phyloP scores from a whole-genome alignment of 2,329 filamentous ascomycete genomes.

The Fusarium musae region DNA sequence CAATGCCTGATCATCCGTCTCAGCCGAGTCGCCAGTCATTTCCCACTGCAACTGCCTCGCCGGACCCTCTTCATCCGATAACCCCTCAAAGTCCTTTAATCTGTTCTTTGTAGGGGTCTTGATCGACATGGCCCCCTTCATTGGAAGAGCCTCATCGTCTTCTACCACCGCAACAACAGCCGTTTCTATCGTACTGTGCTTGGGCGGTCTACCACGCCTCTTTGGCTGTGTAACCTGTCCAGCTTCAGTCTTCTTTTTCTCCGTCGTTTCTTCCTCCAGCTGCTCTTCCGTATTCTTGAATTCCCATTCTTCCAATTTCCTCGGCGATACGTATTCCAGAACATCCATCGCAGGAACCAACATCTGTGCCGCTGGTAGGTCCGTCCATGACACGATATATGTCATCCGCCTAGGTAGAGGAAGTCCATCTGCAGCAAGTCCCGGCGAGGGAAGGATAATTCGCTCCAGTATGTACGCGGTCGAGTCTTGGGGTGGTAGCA shows the following conservation, averaged over 20 bases:
- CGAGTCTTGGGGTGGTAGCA: slow-evolving; percentile 61
- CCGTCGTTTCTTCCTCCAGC: slow-evolving; percentile 53
- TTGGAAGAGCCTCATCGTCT: slow-evolving; percentile 39
- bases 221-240: slow-evolving; percentile 21
- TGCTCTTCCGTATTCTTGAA: slow-evolving; percentile 55
- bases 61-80: slow-evolving; percentile 47
- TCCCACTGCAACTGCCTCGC: slow-evolving; percentile 46
- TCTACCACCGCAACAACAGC: slow-evolving; percentile 46
- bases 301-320: slow-evolving; percentile 67
- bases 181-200: slow-evolving; percentile 48
- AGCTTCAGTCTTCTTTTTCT: slow-evolving; percentile 42
- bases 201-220: slow-evolving; percentile 46
- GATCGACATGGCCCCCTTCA: slow-evolving; percentile 49
- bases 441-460: slow-evolving; percentile 57
- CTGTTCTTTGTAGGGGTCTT: slow-evolving; percentile 51
- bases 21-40: slow-evolving; percentile 2
- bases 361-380: slow-evolving; percentile 60
- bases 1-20: not conserved
- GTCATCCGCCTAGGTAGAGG: slow-evolving; percentile 58
- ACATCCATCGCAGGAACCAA: slow-evolving; percentile 60
- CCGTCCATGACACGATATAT: slow-evolving; percentile 66
- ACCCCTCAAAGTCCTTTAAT: slow-evolving; percentile 45
- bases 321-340: slow-evolving; percentile 68
- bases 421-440: slow-evolving; percentile 48
- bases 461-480: slow-evolving; percentile 68